Base-by-base conservation (phyloP, 441 rosid species). In the Adansonia madagascariensis region DNA sequence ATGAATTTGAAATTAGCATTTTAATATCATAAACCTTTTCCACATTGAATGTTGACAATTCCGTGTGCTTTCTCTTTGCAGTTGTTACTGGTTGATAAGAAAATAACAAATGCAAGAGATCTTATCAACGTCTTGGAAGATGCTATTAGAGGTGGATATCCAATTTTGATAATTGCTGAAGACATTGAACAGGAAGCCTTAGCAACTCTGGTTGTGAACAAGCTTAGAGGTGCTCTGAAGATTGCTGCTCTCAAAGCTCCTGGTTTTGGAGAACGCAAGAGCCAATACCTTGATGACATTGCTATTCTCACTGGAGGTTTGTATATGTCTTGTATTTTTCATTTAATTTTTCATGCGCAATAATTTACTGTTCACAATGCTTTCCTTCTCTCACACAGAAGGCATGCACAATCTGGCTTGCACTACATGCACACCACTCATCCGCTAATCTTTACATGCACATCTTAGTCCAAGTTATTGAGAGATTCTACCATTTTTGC, bases 191-290 rank as follows among this genome's bases (percentile, higher is more conserved):
- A 96, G 74, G 99, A 96, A 78, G 98, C 98, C 22, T 80, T 96
- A 62, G 98, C 99, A 8, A 96, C 99, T 68, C 98, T 96, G 79
- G 99, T 96, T 47, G 98, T 96, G 76, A 96, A 96, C 88, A 94
- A 88, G 82, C 93, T 96, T 59, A 92, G 99, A 84, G 99, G 99
- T 14, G 72, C 98, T 43, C 71, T 96, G 74, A 96, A 94, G 84
- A 92, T 96, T 84, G 99, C 98, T 72, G 98, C 99, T 77, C 91
- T 96, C 7, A 96, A 90, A 78, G 99, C 99, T 82, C 98, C 99
- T 80, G 99, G 98, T 69, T 96, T 94, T 85, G 98, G 98, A 64
- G 97, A 96, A 80, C 91, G 98, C 64, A 96, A 96, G 84, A 92
- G 96, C 83, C 98, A 94, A 75, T 96, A 94, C 81, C 98, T 96